Conservation (phyloP, 176 grass and related monocot genomes). For the Tillandsia leiboldiana region DNA sequence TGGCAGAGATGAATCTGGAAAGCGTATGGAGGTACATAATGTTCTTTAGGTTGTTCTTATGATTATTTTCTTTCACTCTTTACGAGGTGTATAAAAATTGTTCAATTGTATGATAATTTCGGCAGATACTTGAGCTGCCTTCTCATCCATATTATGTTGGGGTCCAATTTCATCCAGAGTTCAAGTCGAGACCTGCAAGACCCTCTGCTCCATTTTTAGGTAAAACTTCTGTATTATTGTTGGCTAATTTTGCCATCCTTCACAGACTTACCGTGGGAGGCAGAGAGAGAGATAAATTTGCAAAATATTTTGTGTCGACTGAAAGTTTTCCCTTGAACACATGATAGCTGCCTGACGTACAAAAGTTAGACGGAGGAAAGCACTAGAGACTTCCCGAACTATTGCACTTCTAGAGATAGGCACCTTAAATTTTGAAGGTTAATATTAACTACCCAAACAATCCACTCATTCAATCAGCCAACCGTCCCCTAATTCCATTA, state of each 20-base stretch:
- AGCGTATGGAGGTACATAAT: constrained; percentile 34
- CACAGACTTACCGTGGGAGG: neutral
- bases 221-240: neutral
- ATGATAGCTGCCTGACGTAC: neutral
- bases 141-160: constrained; percentile 39
- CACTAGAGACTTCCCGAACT: too few species aligned
- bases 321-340: neutral
- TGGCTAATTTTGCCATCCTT: neutral
- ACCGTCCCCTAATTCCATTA: too few species aligned
- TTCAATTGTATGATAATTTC: constrained; percentile 5
- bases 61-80: neutral
- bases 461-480: too few species aligned
- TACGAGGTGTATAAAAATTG: neutral
- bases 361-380: neutral
- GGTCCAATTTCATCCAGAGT: constrained; percentile 54
- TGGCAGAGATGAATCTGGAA: constrained; percentile 39
- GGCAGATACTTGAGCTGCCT: constrained; percentile 39
- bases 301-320: neutral
- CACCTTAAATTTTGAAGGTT: too few species aligned
- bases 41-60: neutral
- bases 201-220: constrained; percentile 43
- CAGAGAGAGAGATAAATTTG: neutral
- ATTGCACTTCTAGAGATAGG: too few species aligned
- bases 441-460: too few species aligned
- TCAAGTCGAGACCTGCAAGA: constrained; percentile 37